Percentiles rank a stretch among this genome's conserved stretches.
phyloP scores from a whole-genome alignment of 805 yeast species.

The Starmerella bombicola region DNA sequence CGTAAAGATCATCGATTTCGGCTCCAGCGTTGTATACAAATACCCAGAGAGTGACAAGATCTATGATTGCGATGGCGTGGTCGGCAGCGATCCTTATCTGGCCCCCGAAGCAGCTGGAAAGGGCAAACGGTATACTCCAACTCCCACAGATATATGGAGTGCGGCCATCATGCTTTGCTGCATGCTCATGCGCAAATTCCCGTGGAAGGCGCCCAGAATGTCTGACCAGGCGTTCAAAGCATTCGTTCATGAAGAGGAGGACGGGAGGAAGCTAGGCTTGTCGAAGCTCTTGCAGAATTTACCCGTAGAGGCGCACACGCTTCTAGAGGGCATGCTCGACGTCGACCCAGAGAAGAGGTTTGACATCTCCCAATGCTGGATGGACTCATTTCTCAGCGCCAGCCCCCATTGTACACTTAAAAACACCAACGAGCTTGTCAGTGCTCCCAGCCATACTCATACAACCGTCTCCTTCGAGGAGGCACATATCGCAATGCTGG shows the following conservation, averaged over 20 bases:
- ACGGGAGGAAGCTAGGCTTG: slow-evolving; percentile 39
- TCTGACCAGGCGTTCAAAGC: slow-evolving; percentile 72
- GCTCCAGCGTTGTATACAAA: slow-evolving; percentile 81
- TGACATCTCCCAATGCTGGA: slow-evolving; percentile 43
- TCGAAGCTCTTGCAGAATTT: slow-evolving; percentile 52
- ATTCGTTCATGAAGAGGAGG: slow-evolving; percentile 38
- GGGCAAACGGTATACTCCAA: slow-evolving; percentile 65
- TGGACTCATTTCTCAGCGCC: slow-evolving; percentile 44
- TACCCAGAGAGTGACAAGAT: slow-evolving; percentile 68
- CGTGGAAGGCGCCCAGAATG: slow-evolving; percentile 84
- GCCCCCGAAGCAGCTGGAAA: slow-evolving; percentile 88
- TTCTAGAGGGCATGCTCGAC: slow-evolving; percentile 57
- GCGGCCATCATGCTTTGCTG: slow-evolving; percentile 83
- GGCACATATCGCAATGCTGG: slow-evolving; percentile 90
- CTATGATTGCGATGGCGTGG: slow-evolving; percentile 71
- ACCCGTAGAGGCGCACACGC: slow-evolving; percentile 52
- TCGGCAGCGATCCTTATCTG: slow-evolving; percentile 78
- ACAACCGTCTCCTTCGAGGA: slow-evolving; percentile 85
- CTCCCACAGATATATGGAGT: slow-evolving; percentile 92
- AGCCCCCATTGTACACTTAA: slow-evolving; percentile 57
- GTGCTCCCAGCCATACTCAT: slow-evolving; percentile 58
- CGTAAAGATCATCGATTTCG: slow-evolving; percentile 84
- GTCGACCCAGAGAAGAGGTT: slow-evolving; percentile 50
- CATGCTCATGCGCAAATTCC: slow-evolving; percentile 82
- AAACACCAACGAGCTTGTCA: slow-evolving; percentile 26